These are phyloP conservation scores for Amylocarpus encephaloides DNA, from an alignment of 2,329 filamentous ascomycete genomes.

Conservation along the genomic window DNA sequence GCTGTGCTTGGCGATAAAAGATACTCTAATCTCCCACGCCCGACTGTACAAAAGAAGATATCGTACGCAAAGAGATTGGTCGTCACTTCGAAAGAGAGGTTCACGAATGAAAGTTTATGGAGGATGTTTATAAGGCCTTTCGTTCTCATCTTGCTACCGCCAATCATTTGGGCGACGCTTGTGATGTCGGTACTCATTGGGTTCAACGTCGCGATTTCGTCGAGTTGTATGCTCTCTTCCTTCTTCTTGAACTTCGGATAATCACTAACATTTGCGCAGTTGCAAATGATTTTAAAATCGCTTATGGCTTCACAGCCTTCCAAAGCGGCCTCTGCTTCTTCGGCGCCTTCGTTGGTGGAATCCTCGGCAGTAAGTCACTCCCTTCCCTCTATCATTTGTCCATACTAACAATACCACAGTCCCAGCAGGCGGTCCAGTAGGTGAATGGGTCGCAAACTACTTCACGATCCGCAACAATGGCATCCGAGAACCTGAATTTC, in stretches of 20 bases:
- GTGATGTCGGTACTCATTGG: slow-evolving; percentile 50
- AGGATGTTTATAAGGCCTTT: slow-evolving; percentile 46
- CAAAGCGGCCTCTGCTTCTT: slow-evolving; percentile 48
- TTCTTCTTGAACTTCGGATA: background rate
- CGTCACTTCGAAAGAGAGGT: slow-evolving; percentile 34
- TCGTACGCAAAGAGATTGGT: slow-evolving; percentile 34
- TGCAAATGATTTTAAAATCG: slow-evolving; percentile 35
- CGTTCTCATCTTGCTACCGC: slow-evolving; percentile 43
- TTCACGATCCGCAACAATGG: slow-evolving; percentile 19
- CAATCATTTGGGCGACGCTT: slow-evolving; percentile 49
- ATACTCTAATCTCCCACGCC: slow-evolving; percentile 13
- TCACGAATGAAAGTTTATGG: slow-evolving; percentile 41
- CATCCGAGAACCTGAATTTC: slow-evolving; percentile 25
- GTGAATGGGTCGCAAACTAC: slow-evolving; percentile 28
- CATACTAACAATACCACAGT: slow-evolving; percentile 20
- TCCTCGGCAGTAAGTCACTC: slow-evolving; percentile 34
- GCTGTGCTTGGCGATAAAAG: slow-evolving; percentile 11
- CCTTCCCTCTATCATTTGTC: background rate
- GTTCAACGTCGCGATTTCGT: slow-evolving; percentile 47
- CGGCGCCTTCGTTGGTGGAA: slow-evolving; percentile 40
- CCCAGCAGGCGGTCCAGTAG: slow-evolving; percentile 40
- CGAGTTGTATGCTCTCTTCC: slow-evolving; percentile 35
- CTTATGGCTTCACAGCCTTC: slow-evolving; percentile 39
- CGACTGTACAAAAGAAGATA: slow-evolving; percentile 19
- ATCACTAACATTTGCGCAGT: slow-evolving; percentile 16